A percentile compares a stretch with the other conserved stretches of the same genome.
phyloP scores from a whole-genome alignment of 805 yeast genomes.

The Helenozyma baotianmanensis region DNA sequence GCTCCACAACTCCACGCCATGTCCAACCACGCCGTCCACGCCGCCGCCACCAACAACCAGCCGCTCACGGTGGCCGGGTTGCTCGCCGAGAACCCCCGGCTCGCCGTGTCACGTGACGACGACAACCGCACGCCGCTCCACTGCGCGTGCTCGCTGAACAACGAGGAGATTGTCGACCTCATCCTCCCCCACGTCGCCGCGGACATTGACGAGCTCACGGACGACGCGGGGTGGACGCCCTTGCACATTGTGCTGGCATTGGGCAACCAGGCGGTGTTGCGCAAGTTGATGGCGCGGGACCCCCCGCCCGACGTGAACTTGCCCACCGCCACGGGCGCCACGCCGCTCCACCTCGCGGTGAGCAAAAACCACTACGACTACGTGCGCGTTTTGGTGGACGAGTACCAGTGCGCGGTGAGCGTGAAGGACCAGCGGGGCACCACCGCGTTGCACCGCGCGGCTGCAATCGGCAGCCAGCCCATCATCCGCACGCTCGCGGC shows the following conservation, averaged over 20 bases:
- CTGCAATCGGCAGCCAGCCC: slow-evolving; percentile 63
- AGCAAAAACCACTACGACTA: slow-evolving; percentile 59
- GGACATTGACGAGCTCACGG: slow-evolving; percentile 65
- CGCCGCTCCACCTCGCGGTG: slow-evolving; percentile 72
- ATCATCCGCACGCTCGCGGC: slow-evolving; percentile 52
- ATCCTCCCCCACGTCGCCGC: slow-evolving; percentile 24
- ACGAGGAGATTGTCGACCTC: slow-evolving; percentile 48
- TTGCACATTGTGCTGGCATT: slow-evolving; percentile 76
- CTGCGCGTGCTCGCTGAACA: slow-evolving; percentile 77
- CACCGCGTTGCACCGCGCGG: slow-evolving; percentile 78
- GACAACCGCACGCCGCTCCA: slow-evolving; percentile 81
- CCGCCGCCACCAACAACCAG: slow-evolving; percentile 65
- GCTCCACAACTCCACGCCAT: background rate
- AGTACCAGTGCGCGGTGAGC: slow-evolving; percentile 57
- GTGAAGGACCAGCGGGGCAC: slow-evolving; percentile 63
- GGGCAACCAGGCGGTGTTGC: slow-evolving; percentile 55
- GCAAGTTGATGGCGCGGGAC: slow-evolving; percentile 40
- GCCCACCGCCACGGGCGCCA: slow-evolving; percentile 55
- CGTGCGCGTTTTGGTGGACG: slow-evolving; percentile 47
- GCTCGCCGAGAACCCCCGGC: slow-evolving; percentile 45
- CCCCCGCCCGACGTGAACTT: slow-evolving; percentile 60
- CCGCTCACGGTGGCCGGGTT: slow-evolving; percentile 46
- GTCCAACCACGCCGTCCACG: slow-evolving; percentile 37
- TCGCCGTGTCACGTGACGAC: slow-evolving; percentile 49
- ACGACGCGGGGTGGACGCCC: slow-evolving; percentile 85